Evolutionary conservation across 129 eudicot species (phyloP).

Genomic region (Lonicera japonica): DNA sequence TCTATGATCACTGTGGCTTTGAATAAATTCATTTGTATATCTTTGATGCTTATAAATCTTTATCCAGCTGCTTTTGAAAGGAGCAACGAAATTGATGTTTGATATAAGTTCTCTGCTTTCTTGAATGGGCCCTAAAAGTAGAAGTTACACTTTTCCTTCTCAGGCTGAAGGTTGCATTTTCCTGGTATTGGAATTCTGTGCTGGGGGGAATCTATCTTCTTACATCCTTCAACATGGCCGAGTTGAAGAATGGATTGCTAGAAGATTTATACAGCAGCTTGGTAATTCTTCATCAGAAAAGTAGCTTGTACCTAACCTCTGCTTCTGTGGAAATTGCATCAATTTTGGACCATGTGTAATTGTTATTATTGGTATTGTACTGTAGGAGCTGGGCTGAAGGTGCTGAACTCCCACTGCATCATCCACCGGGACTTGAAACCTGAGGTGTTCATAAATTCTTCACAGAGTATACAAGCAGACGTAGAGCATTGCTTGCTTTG

Average conservation of each 20-base stretch:
- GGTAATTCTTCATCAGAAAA: slow-evolving; percentile 9
- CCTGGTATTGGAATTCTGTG: slow-evolving; percentile 27
- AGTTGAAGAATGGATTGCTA: slow-evolving; percentile 19
- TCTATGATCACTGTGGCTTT: too few relatives aligned
- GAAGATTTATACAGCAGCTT: slow-evolving; percentile 24
- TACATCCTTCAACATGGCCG: slow-evolving; percentile 22
- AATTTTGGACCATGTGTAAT: background rate
- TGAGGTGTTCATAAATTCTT: slow-evolving; percentile 8
- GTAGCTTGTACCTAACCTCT: background rate
- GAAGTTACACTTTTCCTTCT: background rate
- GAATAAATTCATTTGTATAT: too few relatives aligned
- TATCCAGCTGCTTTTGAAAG: too few relatives aligned
- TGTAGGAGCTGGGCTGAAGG: slow-evolving; percentile 28
- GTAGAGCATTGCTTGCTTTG: too few relatives aligned
- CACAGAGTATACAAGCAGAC: too few relatives aligned
- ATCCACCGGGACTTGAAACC: slow-evolving; percentile 31
- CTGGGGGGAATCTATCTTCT: slow-evolving; percentile 27
- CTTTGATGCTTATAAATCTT: too few relatives aligned
- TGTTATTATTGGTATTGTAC: background rate
- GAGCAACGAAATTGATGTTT: too few relatives aligned
- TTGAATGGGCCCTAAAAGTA: background rate
- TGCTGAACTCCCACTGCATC: slow-evolving; percentile 11
- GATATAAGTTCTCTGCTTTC: too few relatives aligned
- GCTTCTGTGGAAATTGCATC: background rate
- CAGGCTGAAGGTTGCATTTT: slow-evolving; percentile 22